Evolutionary conservation across 106 monocot genomes (phyloP).

Genomic region (Dendrobium chrysotoxum): DNA sequence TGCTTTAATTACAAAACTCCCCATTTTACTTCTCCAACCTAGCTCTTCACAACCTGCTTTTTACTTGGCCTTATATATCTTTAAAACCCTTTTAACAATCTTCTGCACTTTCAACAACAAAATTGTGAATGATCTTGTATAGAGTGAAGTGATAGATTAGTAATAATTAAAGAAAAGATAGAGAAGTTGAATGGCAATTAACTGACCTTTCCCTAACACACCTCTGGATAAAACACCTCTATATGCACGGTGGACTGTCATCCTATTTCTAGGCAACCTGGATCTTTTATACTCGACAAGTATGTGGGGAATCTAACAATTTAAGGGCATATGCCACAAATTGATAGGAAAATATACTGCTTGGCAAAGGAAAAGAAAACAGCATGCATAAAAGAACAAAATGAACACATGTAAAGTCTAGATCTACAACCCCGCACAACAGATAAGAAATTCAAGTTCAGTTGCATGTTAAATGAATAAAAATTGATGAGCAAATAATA

Average conservation of each 20-base stretch:
- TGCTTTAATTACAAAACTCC: not conserved
- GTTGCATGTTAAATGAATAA: too few relatives aligned
- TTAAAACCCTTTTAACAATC: conserved; percentile 35
- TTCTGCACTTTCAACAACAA: conserved; percentile 47
- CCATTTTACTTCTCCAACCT: not conserved
- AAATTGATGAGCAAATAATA: too few relatives aligned
- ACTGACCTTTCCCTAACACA: conserved; percentile 47
- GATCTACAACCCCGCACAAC: too few relatives aligned
- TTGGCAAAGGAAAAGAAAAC: not conserved
- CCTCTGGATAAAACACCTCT: conserved; percentile 53
- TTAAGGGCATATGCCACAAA: not conserved
- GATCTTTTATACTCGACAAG: conserved; percentile 59
- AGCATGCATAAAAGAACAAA: not conserved
- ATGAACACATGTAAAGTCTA: too few relatives aligned
- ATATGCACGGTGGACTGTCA: conserved; percentile 60
- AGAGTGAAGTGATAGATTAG: not conserved
- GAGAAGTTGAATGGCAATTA: not conserved
- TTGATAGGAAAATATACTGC: not conserved
- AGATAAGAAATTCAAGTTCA: too few relatives aligned
- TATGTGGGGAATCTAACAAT: conserved; percentile 45
- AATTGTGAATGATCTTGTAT: conserved; percentile 31
- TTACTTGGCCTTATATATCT: conserved; percentile 39
- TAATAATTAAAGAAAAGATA: not conserved
- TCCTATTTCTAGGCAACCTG: conserved; percentile 45
- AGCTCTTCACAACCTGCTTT: conserved; percentile 27